phyloP scores from a whole-genome alignment of 805 yeast species.

The Phaffomyces antillensis region DNA sequence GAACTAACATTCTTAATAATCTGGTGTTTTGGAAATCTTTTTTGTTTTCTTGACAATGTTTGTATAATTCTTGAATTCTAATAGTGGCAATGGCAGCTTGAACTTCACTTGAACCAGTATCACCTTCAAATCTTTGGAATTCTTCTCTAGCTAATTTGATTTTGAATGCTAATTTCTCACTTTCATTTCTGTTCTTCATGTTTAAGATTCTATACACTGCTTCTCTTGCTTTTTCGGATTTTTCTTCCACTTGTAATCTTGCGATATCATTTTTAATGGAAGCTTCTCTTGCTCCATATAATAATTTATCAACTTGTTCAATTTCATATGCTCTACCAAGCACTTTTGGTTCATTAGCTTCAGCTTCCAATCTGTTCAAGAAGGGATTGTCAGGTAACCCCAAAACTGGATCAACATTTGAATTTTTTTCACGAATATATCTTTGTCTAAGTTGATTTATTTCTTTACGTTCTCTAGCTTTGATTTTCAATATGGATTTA shows the following conservation, averaged over 20 bases:
- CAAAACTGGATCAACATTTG: constrained; percentile 66
- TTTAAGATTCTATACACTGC: constrained; percentile 65
- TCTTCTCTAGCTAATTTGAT: constrained; percentile 64
- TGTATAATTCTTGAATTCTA: constrained; percentile 67
- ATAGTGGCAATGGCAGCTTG: constrained; percentile 90
- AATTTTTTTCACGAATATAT: constrained; percentile 18
- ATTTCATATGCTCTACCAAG: constrained; percentile 53
- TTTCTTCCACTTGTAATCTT: constrained; percentile 24
- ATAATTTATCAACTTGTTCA: constrained; percentile 64
- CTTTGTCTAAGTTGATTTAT: constrained; percentile 21
- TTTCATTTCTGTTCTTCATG: constrained; percentile 60
- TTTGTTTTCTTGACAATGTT: constrained; percentile 60
- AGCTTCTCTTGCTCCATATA: constrained; percentile 72
- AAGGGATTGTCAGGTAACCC: constrained; percentile 66
- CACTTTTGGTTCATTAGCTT: constrained; percentile 57
- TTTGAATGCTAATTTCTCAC: constrained; percentile 52
- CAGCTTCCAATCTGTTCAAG: constrained; percentile 57
- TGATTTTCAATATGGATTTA: constrained; percentile 20
- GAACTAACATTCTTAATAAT: constrained; percentile 73
- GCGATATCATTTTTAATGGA: constrained; percentile 28
- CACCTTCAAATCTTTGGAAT: constrained; percentile 79
- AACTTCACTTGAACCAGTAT: constrained; percentile 92
- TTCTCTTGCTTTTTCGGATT: constrained; percentile 54
- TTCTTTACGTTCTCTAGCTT: constrained; percentile 21
- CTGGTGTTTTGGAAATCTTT: constrained; percentile 71